A percentile compares a stretch with the other conserved stretches of the same genome.
Conservation (phyloP, 1,139 yeast species). For the Yamadazyma songkhlaensis region DNA sequence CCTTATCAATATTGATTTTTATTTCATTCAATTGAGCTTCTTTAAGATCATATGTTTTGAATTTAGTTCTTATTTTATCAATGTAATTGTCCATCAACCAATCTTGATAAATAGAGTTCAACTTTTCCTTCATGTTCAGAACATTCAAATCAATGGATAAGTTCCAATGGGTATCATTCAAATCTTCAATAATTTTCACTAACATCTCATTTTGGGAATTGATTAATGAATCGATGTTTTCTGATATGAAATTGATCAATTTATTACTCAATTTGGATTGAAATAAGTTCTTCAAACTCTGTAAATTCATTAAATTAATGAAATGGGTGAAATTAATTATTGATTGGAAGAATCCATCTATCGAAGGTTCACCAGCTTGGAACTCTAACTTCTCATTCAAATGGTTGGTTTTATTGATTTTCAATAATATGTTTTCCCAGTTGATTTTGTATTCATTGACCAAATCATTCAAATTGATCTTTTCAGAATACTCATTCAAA, state of each 20-base stretch:
- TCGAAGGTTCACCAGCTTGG: not conserved
- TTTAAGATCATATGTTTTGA: slow-evolving; percentile 12
- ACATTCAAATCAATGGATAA: slow-evolving; percentile 17
- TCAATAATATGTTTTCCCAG: slow-evolving; percentile 19
- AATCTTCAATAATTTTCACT: slow-evolving; percentile 22
- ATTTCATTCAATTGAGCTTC: slow-evolving; percentile 10
- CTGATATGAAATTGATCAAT: slow-evolving; percentile 28
- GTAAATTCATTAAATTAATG: slow-evolving; percentile 24
- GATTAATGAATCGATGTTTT: slow-evolving; percentile 25
- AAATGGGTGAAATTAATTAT: slow-evolving; percentile 27
- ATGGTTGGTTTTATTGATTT: slow-evolving; percentile 4
- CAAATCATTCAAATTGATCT: slow-evolving; percentile 12
- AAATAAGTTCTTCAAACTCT: slow-evolving; percentile 23
- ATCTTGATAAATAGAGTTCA: slow-evolving; percentile 27
- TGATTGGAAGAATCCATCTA: slow-evolving; percentile 16
- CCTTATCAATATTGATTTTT: slow-evolving; percentile 13
- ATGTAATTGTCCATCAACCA: slow-evolving; percentile 30
- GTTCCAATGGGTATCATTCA: slow-evolving; percentile 28
- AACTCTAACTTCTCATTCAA: slow-evolving; percentile 2
- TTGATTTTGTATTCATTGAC: slow-evolving; percentile 13
- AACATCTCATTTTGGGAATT: slow-evolving; percentile 17
- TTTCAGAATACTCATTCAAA: slow-evolving; percentile 11
- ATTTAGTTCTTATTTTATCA: slow-evolving; percentile 20
- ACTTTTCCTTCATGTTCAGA: slow-evolving; percentile 18
- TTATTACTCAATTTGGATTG: slow-evolving; percentile 29